phyloP scores from a whole-genome alignment of 169 alveolate species.

The Babesia ovis region DNA sequence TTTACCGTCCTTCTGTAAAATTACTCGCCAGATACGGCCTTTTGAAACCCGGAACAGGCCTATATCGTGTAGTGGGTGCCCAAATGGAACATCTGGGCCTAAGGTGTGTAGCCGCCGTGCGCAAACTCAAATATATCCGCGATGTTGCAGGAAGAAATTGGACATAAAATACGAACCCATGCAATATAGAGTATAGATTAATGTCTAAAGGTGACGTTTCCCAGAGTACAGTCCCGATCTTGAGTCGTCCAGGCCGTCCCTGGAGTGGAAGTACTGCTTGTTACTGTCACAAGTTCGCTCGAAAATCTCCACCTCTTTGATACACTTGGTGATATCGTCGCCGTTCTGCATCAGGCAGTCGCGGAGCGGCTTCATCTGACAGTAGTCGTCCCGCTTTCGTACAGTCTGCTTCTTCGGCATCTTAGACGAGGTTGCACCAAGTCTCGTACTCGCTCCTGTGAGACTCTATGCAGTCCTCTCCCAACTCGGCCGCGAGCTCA shows the following conservation, averaged over 20 bases:
- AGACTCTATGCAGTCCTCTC: background rate
- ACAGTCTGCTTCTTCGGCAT: slow-evolving; percentile 64
- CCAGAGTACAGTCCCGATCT: slow-evolving; percentile 83
- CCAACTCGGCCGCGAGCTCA: background rate
- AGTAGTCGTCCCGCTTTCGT: slow-evolving; percentile 67
- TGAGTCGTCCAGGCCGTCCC: slow-evolving; percentile 86
- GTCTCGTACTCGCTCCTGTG: slow-evolving; percentile 14
- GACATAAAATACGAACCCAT: no score
- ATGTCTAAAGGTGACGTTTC: slow-evolving; percentile 61
- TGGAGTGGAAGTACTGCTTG: slow-evolving; percentile 80
- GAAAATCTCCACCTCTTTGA: slow-evolving; percentile 75
- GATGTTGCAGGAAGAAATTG: no score
- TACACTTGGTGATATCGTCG: slow-evolving; percentile 78
- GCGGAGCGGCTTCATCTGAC: slow-evolving; percentile 83
- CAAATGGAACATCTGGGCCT: no score
- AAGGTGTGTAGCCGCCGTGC: no score
- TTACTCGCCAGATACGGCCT: no score
- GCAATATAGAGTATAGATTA: background rate
- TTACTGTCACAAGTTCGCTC: slow-evolving; percentile 83
- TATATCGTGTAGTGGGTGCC: no score
- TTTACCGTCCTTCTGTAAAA: no score
- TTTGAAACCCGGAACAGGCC: no score
- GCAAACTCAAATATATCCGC: no score
- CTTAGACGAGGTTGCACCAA: slow-evolving; percentile 22
- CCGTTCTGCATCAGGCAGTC: slow-evolving; percentile 75